A percentile compares a stretch with the other conserved stretches of the same genome.
phyloP scores from a whole-genome alignment of 2,329 filamentous ascomycete species.

The Tolypocladium tundrense region DNA sequence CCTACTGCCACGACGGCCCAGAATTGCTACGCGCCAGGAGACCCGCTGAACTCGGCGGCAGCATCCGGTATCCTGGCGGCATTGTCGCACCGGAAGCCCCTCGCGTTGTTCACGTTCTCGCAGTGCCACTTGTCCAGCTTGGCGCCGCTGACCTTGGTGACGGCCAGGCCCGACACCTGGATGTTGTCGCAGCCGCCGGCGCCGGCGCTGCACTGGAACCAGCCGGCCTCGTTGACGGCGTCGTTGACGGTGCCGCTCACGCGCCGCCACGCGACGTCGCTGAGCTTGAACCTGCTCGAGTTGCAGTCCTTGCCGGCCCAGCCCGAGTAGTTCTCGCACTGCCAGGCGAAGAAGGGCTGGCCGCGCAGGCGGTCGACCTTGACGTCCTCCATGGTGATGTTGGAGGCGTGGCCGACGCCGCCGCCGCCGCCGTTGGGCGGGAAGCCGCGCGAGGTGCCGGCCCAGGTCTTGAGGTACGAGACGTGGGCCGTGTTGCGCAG shows the following conservation, averaged over 20 bases:
- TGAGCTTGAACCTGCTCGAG: constrained; percentile 20
- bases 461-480: constrained; percentile 51
- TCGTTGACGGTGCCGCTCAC: constrained; percentile 17
- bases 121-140: constrained; percentile 15
- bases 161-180: constrained; percentile 12
- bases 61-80: rapidly evolving
- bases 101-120: constrained; percentile 12
- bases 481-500: constrained; percentile 35
- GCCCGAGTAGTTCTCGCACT: constrained; percentile 25
- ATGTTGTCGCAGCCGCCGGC: constrained; percentile 21
- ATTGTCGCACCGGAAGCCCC: constrained; percentile 14
- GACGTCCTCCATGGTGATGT: constrained; percentile 21
- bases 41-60: no score
- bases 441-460: constrained; percentile 35
- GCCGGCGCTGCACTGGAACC: constrained; percentile 20
- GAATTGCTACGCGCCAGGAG: not conserved
- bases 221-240: constrained; percentile 13
- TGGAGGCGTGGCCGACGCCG: constrained; percentile 31
- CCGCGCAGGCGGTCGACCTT: constrained; percentile 13
- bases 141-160: constrained; percentile 8
- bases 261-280: constrained; percentile 14
- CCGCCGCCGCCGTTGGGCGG: constrained; percentile 50
- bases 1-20: not conserved
- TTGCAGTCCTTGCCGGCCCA: constrained; percentile 22
- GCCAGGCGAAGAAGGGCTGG: constrained; percentile 22